phyloP scores from a whole-genome alignment of 2,329 filamentous ascomycete species.

The Diplocarpon rosae region DNA sequence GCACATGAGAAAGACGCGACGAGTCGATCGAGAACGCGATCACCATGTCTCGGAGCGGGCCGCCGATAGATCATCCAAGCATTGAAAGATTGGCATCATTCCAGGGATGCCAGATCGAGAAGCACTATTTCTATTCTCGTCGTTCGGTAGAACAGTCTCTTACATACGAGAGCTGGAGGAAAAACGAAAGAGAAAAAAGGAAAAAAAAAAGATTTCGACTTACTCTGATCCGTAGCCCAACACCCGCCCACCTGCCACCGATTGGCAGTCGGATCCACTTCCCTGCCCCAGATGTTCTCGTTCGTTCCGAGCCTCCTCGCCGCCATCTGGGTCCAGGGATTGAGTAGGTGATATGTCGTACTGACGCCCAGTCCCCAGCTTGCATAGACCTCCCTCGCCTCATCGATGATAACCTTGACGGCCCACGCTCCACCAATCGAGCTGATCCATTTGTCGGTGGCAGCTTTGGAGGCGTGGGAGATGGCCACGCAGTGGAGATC shows the following conservation, averaged over 20 bases:
- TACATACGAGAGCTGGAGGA: too few relatives aligned
- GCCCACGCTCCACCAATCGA: constrained; percentile 30
- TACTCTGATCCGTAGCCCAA: constrained; percentile 30
- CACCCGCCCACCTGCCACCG: constrained; percentile 58
- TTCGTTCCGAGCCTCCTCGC: constrained; percentile 46
- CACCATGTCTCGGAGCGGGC: neutral
- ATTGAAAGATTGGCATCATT: too few relatives aligned
- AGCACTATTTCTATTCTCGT: too few relatives aligned
- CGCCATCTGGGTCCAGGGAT: constrained; percentile 44
- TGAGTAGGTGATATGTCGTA: constrained; percentile 52
- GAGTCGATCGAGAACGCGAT: too few relatives aligned
- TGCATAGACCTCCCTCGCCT: constrained; percentile 49
- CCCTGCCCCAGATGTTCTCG: constrained; percentile 53
- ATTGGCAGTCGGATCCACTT: constrained; percentile 52
- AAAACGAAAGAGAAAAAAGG: too few relatives aligned
- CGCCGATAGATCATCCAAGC: neutral
- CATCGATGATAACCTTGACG: constrained; percentile 49
- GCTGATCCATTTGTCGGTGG: constrained; percentile 34
- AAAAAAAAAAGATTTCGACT: constrained; percentile 2
- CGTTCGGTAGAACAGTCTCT: too few relatives aligned
- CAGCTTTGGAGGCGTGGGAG: constrained; percentile 50
- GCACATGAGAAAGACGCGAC: too few relatives aligned
- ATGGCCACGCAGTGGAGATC: constrained; percentile 48
- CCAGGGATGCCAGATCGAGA: too few relatives aligned
- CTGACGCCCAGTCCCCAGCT: constrained; percentile 56